Base-by-base conservation (phyloP, 2,329 filamentous ascomycete species). In the Pleurostoma richardsiae region DNA sequence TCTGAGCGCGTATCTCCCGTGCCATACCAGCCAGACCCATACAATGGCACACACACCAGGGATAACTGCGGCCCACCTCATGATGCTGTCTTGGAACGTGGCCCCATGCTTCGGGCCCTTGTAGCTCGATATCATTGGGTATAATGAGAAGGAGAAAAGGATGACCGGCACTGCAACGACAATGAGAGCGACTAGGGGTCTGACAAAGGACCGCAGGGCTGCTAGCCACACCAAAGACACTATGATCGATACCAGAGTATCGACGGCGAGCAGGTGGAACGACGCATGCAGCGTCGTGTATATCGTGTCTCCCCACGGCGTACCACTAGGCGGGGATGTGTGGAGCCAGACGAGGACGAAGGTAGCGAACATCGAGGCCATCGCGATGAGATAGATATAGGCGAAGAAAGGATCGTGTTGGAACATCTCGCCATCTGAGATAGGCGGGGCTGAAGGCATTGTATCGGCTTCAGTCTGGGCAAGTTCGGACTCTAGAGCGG, bases 141-240 rank as follows among this genome's bases (percentile, higher is more conserved):
- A 97, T 31, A 99, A 69, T 30, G 88, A 91, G 64, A 97, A 96
- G 0, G 90, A 90, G 53, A 94, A 80, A 49, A 96, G 78, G 29
- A 96, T 85, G 52, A 91, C 71, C 0, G 94, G 94, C 11, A 96
- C 90, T 1, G 88, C 86, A 39, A 96, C 71, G 36, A 96, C 68
- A 52, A 96, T 88, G 46, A 88, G 67, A 55, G 85, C 83, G 45
- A 96, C 88, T 45, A 97, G 71, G n/a, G 85, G 82, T 46, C 88
- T 82, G 27, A 95, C 88, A 65, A 95, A 96, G 4, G 90, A 94
- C 42, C 90, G 82, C 42, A 99, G 73, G 2, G 95, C 74, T 2
- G 91, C 88, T 51, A 99, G 79, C 94, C 94, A 99, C 29, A 96
- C 67, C 33, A 96, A 74, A 2, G 92, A 92, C 26, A 97, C 88